Percentiles rank a stretch among this genome's conserved stretches.
Conservation (phyloP, 2,329 filamentous ascomycete genomes). For the Aaosphaeria pasadenensis region DNA sequence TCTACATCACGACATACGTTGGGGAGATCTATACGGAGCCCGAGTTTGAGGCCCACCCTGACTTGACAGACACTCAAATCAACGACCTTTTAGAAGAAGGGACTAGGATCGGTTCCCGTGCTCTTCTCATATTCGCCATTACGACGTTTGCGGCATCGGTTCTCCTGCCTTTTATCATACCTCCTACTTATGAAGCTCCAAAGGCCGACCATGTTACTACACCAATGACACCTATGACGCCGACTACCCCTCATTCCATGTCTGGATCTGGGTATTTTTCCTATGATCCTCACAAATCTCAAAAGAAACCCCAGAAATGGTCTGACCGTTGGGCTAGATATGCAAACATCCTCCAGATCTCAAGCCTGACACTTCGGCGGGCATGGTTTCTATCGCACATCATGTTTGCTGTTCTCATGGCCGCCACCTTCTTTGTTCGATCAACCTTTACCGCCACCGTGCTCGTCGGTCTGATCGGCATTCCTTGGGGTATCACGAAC, state of each 20-base stretch:
- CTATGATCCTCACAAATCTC: slow-evolving; percentile 14
- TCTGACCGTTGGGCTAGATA: slow-evolving; percentile 27
- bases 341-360: slow-evolving; percentile 68
- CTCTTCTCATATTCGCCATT: slow-evolving; percentile 82
- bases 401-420: slow-evolving; percentile 80
- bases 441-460: slow-evolving; percentile 69
- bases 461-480: slow-evolving; percentile 76
- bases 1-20: slow-evolving; percentile 92
- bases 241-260: slow-evolving; percentile 12
- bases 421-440: slow-evolving; percentile 74
- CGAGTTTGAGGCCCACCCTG: slow-evolving; percentile 70
- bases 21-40: slow-evolving; percentile 90
- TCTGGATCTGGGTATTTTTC: slow-evolving; percentile 30
- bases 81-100: slow-evolving; percentile 79
- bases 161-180: slow-evolving; percentile 79
- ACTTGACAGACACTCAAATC: slow-evolving; percentile 73
- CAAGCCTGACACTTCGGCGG: slow-evolving; percentile 79
- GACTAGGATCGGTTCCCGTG: slow-evolving; percentile 84
- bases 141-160: slow-evolving; percentile 80
- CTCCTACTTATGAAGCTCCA: slow-evolving; percentile 66
- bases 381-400: slow-evolving; percentile 84
- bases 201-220: slow-evolving; percentile 35
- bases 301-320: slow-evolving; percentile 17
- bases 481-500: slow-evolving; percentile 88
- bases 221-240: slow-evolving; percentile 37